A percentile compares a stretch with the other conserved stretches of the same genome.
Conservation (phyloP, 176 grass and related monocot species). For the Puya raimondii region DNA sequence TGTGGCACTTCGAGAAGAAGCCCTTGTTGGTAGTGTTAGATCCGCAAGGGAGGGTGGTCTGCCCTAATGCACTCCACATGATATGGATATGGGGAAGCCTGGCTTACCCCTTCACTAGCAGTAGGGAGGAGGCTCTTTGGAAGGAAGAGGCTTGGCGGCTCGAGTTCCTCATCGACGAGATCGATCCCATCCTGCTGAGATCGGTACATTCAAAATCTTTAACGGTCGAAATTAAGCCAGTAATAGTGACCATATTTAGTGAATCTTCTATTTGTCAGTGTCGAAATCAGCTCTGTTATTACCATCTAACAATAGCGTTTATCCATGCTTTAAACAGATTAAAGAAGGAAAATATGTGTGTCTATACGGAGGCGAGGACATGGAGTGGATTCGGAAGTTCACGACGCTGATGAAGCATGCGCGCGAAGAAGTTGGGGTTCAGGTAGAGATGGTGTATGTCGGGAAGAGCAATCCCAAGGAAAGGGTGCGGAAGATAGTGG, state of each 20-base stretch:
- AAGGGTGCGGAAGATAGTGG: slow-evolving; percentile 15
- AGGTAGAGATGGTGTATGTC: slow-evolving; percentile 40
- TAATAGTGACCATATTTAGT: too few species aligned
- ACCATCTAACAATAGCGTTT: background rate
- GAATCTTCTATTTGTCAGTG: background rate
- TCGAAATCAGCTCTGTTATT: background rate
- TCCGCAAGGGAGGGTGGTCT: slow-evolving; percentile 33
- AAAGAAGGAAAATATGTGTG: slow-evolving; percentile 24
- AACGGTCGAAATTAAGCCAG: background rate
- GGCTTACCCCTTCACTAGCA: slow-evolving; percentile 35
- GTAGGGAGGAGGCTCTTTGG: slow-evolving; percentile 39
- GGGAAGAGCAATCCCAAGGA: slow-evolving; percentile 44
- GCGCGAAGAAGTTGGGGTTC: slow-evolving; percentile 13
- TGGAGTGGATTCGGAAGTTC: slow-evolving; percentile 34
- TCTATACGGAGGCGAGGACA: slow-evolving; percentile 37
- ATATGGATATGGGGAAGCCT: slow-evolving; percentile 44
- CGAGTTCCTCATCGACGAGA: slow-evolving; percentile 38
- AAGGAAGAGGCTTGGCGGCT: slow-evolving; percentile 37
- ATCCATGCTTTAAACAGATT: slow-evolving; percentile 8
- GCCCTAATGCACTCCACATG: slow-evolving; percentile 43
- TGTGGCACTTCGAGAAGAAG: slow-evolving; percentile 42
- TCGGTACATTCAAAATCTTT: slow-evolving; percentile 20
- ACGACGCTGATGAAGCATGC: slow-evolving; percentile 11
- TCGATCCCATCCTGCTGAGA: slow-evolving; percentile 15
- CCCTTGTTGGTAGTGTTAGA: slow-evolving; percentile 40